Evolutionary conservation across 306 rosid genomes (phyloP), one percentile per base, ranked within the genome.

Genomic region (Mimosa pudica): DNA sequence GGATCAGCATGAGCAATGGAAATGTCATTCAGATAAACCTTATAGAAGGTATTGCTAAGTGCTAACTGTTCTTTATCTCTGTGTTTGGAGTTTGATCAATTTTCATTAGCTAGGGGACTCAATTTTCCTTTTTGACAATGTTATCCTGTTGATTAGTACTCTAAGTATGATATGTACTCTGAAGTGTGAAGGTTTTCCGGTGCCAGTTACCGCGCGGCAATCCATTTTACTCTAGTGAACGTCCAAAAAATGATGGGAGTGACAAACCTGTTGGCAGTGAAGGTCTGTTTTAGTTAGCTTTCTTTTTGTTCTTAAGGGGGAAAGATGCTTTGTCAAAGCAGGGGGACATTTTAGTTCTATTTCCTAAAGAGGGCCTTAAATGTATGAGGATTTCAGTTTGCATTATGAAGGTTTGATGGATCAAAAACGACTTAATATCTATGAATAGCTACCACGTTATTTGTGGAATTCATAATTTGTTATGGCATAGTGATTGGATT

Each of bases 1-100:
- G 71, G 97, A 94, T 82, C 97, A 89, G 67, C 96, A 90, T 8
- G 97, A 92, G 78, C 98, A 90, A 78, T 87, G 94, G 98, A 94
- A 88, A 73, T 78, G 87, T 70, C 73, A 76, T 66, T 84, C 88
- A 10, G 89, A 88, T 47, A 85, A 77, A 67, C 86, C 92, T 52
- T 88, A 83, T 58, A 86, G 97, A 81, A 90, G 98, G 98, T 70
- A 70, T 46, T 45, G 74, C 41, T 24, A 2, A 70, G 24, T 45
- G 74, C 41, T 24, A 0, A 7, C 57, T 20, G 18, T 92, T 70
- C 41, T 17, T 77, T 10, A 17, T 74, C 36, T 44, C 32, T 71
- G 46, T 42, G 5, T 5, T 18, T 45, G 11, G 38, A 45, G 8
- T 69, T 11, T 17, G 49, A n/a, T 64, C 11, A 38, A 48, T 54